Conservation (phyloP, 495 filamentous ascomycete genomes). For the Hypoxylon intermedium region DNA sequence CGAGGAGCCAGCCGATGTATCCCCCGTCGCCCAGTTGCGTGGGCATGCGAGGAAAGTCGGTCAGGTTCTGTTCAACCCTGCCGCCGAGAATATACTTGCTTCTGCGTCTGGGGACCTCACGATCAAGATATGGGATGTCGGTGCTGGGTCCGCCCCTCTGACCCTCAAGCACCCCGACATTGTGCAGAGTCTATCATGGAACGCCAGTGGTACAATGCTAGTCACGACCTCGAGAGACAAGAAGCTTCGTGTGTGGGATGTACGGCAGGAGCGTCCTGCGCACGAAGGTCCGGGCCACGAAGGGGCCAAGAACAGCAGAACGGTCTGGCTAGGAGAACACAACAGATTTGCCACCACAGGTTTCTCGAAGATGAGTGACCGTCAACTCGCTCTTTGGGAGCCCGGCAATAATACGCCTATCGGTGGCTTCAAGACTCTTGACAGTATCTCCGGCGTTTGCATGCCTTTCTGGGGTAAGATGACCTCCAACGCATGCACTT, state of each 20-base stretch:
- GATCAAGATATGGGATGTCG: constrained; percentile 95
- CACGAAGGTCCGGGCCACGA: constrained; percentile 85
- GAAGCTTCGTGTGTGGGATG: constrained; percentile 97
- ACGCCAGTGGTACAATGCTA: constrained; percentile 84
- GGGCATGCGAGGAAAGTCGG: constrained; percentile 90
- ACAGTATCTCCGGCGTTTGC: constrained; percentile 95
- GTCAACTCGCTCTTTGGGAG: constrained; percentile 96
- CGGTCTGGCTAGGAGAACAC: constrained; percentile 95
- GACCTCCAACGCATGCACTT: background rate
- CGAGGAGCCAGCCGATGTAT: constrained; percentile 81
- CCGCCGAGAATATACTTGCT: constrained; percentile 93
- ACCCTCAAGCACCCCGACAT: constrained; percentile 86
- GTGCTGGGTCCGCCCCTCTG: constrained; percentile 72
- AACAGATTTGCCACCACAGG: constrained; percentile 94
- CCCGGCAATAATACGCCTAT: constrained; percentile 83
- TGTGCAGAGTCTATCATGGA: constrained; percentile 96
- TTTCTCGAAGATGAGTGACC: constrained; percentile 97
- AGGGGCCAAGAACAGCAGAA: constrained; percentile 95
- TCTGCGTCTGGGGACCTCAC: constrained; percentile 95
- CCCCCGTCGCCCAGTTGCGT: constrained; percentile 77
- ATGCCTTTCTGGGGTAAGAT: constrained; percentile 94
- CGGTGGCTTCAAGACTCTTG: constrained; percentile 84
- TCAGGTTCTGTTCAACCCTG: constrained; percentile 96
- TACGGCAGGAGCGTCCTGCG: constrained; percentile 85
- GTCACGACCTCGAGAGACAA: constrained; percentile 97